phyloP scores from a whole-genome alignment of 2,329 filamentous ascomycete species.

The Colletotrichum gloeosporioides region DNA sequence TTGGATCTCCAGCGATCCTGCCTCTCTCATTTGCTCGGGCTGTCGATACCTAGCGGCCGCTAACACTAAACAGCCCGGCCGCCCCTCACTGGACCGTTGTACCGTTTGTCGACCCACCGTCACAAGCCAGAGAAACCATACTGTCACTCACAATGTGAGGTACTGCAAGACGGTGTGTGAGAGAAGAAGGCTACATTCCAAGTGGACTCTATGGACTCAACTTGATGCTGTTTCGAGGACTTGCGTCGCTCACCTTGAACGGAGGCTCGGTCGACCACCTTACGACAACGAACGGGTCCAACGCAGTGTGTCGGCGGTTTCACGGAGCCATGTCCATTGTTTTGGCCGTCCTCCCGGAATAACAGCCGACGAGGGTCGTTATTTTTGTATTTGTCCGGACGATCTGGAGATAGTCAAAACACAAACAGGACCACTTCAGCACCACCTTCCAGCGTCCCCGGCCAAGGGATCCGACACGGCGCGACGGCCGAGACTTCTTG shows the following conservation, averaged over 20 bases:
- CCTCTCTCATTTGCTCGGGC: background rate
- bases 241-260: background rate
- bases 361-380: background rate
- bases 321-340: background rate
- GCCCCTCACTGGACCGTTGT: background rate
- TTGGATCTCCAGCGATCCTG: constrained; percentile 4
- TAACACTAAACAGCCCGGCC: background rate
- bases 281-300: background rate
- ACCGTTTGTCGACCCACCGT: background rate
- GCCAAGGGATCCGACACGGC: constrained; percentile 11
- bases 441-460: background rate
- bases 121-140: constrained; percentile 6
- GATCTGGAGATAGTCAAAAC: background rate
- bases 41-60: background rate
- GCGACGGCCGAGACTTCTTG: constrained; percentile 12
- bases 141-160: background rate
- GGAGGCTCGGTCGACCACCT: background rate
- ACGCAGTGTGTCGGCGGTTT: background rate
- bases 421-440: background rate
- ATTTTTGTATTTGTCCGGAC: background rate
- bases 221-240: background rate
- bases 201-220: background rate
- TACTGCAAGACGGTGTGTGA: background rate
- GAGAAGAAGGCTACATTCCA: background rate
- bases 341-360: background rate